phyloP scores from a whole-genome alignment of 805 yeast species.

The Saccharomyces jurei region DNA sequence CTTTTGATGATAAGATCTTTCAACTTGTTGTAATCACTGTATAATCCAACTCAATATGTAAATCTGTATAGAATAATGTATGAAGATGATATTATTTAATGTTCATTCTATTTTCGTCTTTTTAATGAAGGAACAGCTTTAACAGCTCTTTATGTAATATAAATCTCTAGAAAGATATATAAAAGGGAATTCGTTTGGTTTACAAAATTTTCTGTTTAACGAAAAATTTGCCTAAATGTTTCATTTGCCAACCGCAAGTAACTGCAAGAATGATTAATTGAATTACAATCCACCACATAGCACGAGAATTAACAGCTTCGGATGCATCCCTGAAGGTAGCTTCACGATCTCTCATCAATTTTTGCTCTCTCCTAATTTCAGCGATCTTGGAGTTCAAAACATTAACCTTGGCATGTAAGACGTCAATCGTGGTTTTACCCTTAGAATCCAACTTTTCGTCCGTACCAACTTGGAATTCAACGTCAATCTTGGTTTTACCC shows the following conservation, averaged over 20 bases:
- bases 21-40: not conserved
- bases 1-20: constrained; percentile 12
- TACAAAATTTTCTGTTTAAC: constrained; percentile 59
- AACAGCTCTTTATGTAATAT: not conserved
- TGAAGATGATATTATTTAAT: not conserved
- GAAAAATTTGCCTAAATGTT: constrained; percentile 65
- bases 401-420: constrained; percentile 50
- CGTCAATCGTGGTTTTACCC: constrained; percentile 48
- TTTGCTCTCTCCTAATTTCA: constrained; percentile 60
- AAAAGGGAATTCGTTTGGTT: not conserved
- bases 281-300: constrained; percentile 64
- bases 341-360: constrained; percentile 65
- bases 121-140: not conserved
- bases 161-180: not conserved
- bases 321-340: constrained; percentile 63
- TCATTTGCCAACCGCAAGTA: constrained; percentile 68
- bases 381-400: constrained; percentile 46
- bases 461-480: constrained; percentile 62
- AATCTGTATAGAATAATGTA: not conserved
- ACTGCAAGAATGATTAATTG: constrained; percentile 57
- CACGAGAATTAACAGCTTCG: constrained; percentile 60
- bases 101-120: not conserved
- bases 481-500: constrained; percentile 46
- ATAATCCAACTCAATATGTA: not conserved
- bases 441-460: constrained; percentile 60